Base-by-base conservation (phyloP, 2,329 filamentous ascomycete genomes). In the Pseudocercospora vitis region DNA sequence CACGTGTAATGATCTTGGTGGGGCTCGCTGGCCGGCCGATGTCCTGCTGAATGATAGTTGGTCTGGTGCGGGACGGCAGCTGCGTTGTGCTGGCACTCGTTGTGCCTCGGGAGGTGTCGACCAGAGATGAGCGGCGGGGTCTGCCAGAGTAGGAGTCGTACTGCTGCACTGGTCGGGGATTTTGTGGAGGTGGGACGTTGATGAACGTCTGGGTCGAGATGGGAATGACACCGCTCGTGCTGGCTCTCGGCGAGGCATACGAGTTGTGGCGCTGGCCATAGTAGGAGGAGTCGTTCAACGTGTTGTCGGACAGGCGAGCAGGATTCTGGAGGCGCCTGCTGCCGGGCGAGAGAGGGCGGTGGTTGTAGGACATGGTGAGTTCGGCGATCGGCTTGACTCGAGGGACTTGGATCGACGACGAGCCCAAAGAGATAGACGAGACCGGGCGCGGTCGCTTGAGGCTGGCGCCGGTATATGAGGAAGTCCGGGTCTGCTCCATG, bases 131-230 rank as follows among this genome's bases (percentile, higher is more conserved):
- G 6, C 76, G 68, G 28, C 76, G 71, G 3, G 75, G 75, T 53
- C 76, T 68, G 40, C 74, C 72, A 6, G 70, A 66, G 66, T 77
- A 77, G 7, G 72, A 65, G 58, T 76, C 74, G 62, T 73, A 73
- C 47, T 71, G 71, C 61, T 65, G 55, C 14, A 53, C 54, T 5
- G 59, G 59, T 18, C 58, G 58, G 12, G 55, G 29, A 16, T 53
- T 26, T 37, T 49, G 49, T 14, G 61, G 59, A 26, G 61, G 58
- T 9, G 63, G 58, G 24, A 63, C 54, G 50, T 63, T 68, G 56
- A 70, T 58, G 62, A 64, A 71, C 11, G 69, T 70, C 50, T 69
- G 63, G 2, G 67, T 66, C 3, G 68, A 69, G 24, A 71, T 66
- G 18, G 70, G 70, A 26, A 72, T 70, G 45, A 72, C 65, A n/a